Base-by-base conservation (phyloP, 176 grass and related monocot genomes). In the Oryza glaberrima region DNA sequence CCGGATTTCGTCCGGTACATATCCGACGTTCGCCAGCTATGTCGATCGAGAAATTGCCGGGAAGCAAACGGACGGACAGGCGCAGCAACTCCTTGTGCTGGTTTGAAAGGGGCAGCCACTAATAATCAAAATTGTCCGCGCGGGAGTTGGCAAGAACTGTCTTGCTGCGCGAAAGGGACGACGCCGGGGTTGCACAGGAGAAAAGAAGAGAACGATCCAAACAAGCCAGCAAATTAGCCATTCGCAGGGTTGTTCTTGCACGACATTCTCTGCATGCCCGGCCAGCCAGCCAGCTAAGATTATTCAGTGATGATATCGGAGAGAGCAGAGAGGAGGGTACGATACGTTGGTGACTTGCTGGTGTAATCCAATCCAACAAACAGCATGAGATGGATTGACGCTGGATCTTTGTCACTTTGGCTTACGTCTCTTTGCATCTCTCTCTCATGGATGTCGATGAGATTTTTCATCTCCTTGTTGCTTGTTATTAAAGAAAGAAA, bases 401-500 rank as follows among this genome's bases (percentile, higher is more conserved):
- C 67, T 84, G 76, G 36, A 73, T 69, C n/a, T 65, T 43, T 40
- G 26, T 17, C 46, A 6, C 8, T 72, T 58, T 61, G 73, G 72
- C 79, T 23, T 45, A 34, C 56, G 48, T 72, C 63, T 19, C 61
- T 11, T 61, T 64, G 70, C 38, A 19, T 26, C 9, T 16, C 8
- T n/a, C 13, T 9, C 45, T 64, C 67, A 48, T 79, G 69, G 61
- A 7, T 44, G 26, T 38, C 78, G n/a, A 75, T 28, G 28, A 76
- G 30, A n/a, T 11, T 6, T 52, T 56, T 60, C 81, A 74, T 13
- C 68, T 16, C 72, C 51, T 15, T 15, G 64, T 89, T 75, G 76
- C 87, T 75, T 89, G 63, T 7, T 66, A 70, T 75, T 83, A 70
- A 87, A 90, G 79, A 74, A 86, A 86, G 58, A 35, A 32, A n/a